A percentile compares a stretch with the other conserved stretches of the same genome.
These are phyloP conservation scores for Candida sphagnicola DNA, from an alignment of 805 yeast species.

Conservation along the genomic window DNA sequence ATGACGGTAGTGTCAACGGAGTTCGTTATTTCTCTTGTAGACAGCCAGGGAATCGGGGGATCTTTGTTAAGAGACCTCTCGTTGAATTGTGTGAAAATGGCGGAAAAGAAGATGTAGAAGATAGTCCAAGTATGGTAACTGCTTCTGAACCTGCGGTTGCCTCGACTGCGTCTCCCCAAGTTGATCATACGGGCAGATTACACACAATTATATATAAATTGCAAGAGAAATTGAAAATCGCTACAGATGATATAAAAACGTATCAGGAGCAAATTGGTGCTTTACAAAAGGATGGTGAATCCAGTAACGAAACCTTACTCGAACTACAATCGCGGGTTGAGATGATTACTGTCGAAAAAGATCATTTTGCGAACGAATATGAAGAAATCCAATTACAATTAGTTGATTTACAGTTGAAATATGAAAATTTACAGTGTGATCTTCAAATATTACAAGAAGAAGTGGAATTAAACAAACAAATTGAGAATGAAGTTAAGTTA, in stretches of 20 bases:
- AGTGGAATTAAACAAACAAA: conserved; percentile 30
- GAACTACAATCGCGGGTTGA: conserved; percentile 23
- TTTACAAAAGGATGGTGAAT: conserved; percentile 12
- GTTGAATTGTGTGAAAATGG: too few relatives aligned
- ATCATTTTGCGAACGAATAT: conserved; percentile 33
- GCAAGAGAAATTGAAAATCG: conserved; percentile 41
- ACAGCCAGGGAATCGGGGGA: conserved; percentile 34
- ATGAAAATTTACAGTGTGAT: conserved; percentile 26
- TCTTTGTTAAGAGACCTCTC: conserved; percentile 39
- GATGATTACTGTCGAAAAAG: conserved; percentile 41
- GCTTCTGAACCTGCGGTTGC: conserved; percentile 3
- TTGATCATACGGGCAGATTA: too few relatives aligned
- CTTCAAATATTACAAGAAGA: conserved; percentile 32
- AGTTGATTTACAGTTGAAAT: conserved; percentile 20
- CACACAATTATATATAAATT: conserved; percentile 30
- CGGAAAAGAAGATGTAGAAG: too few relatives aligned
- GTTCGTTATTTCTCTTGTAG: conserved; percentile 39
- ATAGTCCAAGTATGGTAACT: not conserved
- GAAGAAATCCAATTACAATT: conserved; percentile 22
- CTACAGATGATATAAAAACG: conserved; percentile 20
- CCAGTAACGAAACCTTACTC: conserved; percentile 1
- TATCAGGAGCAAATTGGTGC: conserved; percentile 15
- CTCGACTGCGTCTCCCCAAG: too few relatives aligned
- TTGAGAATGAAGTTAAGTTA: conserved; percentile 27
- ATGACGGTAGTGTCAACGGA: conserved; percentile 47